Conservation (phyloP, 208 protist species). For the Leishmania gerbilli region DNA sequence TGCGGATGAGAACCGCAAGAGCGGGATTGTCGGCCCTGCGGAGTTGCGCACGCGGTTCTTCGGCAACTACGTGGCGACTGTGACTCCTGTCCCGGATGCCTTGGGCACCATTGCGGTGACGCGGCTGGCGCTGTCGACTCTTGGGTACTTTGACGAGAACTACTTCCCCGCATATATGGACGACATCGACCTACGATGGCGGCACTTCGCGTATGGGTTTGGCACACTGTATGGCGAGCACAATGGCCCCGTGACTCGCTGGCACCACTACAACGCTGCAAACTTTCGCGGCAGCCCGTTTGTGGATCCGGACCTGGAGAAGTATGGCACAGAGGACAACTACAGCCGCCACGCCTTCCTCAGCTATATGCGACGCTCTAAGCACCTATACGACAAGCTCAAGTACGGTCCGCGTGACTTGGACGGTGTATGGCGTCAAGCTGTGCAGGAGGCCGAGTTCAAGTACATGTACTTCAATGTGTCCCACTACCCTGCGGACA, state of each 20-base stretch:
- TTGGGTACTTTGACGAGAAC: constrained; percentile 52
- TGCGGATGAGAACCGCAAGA: constrained; percentile 19
- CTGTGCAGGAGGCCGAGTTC: constrained; percentile 11
- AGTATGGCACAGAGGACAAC: constrained; percentile 32
- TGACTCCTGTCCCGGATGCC: constrained; percentile 18
- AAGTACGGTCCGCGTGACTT: constrained; percentile 23
- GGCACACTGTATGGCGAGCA: neutral
- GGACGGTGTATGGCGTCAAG: constrained; percentile 16
- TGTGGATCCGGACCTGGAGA: neutral
- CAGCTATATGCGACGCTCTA: constrained; percentile 5
- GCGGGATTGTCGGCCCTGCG: neutral
- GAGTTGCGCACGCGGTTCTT: constrained; percentile 30
- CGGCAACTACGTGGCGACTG: constrained; percentile 24
- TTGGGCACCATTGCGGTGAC: constrained; percentile 31
- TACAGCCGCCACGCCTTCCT: constrained; percentile 22
- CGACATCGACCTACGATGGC: constrained; percentile 39
- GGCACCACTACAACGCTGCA: constrained; percentile 31
- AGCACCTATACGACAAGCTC: constrained; percentile 17
- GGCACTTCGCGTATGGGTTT: constrained; percentile 20
- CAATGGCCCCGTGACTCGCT: neutral
- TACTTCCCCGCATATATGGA: constrained; percentile 50
- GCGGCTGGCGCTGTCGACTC: constrained; percentile 32
- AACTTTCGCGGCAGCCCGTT: constrained; percentile 26
- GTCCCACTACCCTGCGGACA: constrained; percentile 28
- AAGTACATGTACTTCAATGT: constrained; percentile 25